Conservation (phyloP, 495 filamentous ascomycete genomes). For the Aspergillus bridgeri region DNA sequence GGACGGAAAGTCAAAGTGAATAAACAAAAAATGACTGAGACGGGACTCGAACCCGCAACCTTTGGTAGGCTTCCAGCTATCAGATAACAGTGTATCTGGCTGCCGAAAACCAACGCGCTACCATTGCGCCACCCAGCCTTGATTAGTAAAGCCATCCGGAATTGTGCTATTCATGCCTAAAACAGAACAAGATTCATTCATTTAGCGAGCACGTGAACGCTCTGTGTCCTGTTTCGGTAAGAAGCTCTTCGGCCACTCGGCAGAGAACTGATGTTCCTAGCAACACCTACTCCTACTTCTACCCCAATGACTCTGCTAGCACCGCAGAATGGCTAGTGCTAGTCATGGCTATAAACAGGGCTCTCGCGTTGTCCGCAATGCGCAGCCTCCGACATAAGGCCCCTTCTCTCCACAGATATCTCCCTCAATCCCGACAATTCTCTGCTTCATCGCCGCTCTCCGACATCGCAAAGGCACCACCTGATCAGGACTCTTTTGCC, state of each 20-base stretch:
- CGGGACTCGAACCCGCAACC: background rate
- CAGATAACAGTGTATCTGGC: background rate
- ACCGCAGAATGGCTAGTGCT: constrained; percentile 20
- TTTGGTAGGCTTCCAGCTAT: background rate
- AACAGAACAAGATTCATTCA: too few relatives aligned
- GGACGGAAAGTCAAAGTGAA: too few relatives aligned
- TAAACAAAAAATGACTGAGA: background rate
- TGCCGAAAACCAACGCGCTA: background rate
- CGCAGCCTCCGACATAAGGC: constrained; percentile 8
- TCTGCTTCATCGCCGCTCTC: constrained; percentile 13
- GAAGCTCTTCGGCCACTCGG: background rate
- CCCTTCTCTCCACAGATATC: background rate
- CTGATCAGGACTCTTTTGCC: constrained; percentile 20
- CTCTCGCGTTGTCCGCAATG: constrained; percentile 15
- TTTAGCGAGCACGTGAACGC: background rate
- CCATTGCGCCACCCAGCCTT: background rate
- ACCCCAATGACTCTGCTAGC: background rate
- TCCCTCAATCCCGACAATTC: constrained; percentile 1
- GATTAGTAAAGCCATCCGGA: too few relatives aligned
- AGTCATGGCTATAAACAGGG: constrained; percentile 19
- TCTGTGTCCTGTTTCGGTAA: background rate
- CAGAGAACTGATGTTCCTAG: background rate
- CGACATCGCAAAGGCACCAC: constrained; percentile 18
- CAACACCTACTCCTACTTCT: background rate
- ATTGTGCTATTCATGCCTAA: too few relatives aligned